Conservation (phyloP, 2,329 filamentous ascomycete genomes). For the Penicillium freii region DNA sequence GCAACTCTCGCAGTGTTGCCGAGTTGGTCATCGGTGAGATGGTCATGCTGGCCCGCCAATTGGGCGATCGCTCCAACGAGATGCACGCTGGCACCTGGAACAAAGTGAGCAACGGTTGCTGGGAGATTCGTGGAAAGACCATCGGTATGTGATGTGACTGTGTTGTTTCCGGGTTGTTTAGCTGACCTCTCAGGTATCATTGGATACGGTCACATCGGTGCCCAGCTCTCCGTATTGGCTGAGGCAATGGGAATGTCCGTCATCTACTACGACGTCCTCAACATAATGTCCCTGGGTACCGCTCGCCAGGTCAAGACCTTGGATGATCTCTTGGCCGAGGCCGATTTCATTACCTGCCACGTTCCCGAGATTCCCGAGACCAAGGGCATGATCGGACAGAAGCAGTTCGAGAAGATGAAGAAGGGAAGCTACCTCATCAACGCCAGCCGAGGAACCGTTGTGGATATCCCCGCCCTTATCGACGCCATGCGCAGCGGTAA, state of each 20-base stretch:
- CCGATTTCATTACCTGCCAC: slow-evolving; percentile 93
- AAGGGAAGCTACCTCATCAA: slow-evolving; percentile 92
- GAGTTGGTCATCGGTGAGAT: slow-evolving; percentile 95
- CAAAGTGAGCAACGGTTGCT: slow-evolving; percentile 94
- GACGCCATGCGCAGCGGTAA: slow-evolving; percentile 82
- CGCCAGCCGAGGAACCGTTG: slow-evolving; percentile 87
- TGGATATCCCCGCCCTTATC: slow-evolving; percentile 89
- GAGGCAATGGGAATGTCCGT: slow-evolving; percentile 98
- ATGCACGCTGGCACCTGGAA: slow-evolving; percentile 96
- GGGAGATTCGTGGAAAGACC: slow-evolving; percentile 97
- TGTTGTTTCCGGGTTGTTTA: neutral
- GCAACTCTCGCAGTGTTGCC: slow-evolving; percentile 94
- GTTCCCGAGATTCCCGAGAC: slow-evolving; percentile 93
- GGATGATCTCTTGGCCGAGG: slow-evolving; percentile 69
- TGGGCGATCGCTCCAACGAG: slow-evolving; percentile 89
- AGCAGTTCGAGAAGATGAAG: slow-evolving; percentile 86
- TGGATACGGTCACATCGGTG: slow-evolving; percentile 96
- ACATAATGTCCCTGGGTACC: slow-evolving; percentile 90
- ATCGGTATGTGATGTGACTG: slow-evolving; percentile 57
- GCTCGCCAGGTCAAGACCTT: slow-evolving; percentile 78
- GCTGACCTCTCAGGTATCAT: slow-evolving; percentile 65
- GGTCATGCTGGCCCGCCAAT: slow-evolving; percentile 84
- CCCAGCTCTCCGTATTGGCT: slow-evolving; percentile 89
- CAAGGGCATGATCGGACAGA: slow-evolving; percentile 80
- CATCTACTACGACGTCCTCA: slow-evolving; percentile 94